Evolutionary conservation across 148 eudicot species (phyloP), one percentile per base, ranked within the genome.

Genomic region (Fallopia convolvulus): DNA sequence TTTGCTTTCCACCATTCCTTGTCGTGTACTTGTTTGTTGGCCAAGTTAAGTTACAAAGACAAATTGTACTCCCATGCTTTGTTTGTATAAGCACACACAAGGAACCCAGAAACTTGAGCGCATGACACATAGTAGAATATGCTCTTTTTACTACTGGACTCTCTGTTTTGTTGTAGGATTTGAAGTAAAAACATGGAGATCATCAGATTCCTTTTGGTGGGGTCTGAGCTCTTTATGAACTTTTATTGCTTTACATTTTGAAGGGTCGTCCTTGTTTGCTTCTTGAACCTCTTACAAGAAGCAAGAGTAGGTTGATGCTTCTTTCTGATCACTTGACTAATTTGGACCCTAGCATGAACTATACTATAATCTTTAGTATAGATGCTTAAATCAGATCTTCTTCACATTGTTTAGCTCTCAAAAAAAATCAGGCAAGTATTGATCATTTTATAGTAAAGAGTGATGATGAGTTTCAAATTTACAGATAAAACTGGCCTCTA

Each of bases 401-500:
- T 42, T 42, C 46, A 42, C 9, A 42, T 42, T 42, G 9, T 42
- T 42, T 42, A 42, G 46, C 46, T 42, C 46, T 42, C 46, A 42
- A 5, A 42, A 8, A 26, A 42, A 42, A 42, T 5, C 46, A 42
- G 46, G 46, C 46, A 5, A 8, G 46, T 42, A 42, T 42, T 42
- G 46, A 42, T 42, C 46, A 42, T 42, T 42, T 42, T 0, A 42
- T 42, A 42, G 46, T 42, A 5, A 42, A 42, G 46, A 42, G 46
- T 42, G 46, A 6, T 61, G 32, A 20, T 20, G 32, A 56, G 10
- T 20, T 23, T 61, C 12, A 23, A 33, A 23, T 8, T 15, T 80
- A 80, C 85, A 95, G 99, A 92, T 92, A 78, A 95, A 95, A 89
- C 86, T 92, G 84, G 99, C 99, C 66, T 95, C 99, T 1, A 97